Base-by-base conservation (phyloP, 2,329 filamentous ascomycete species). In the Colletotrichum salicis region DNA sequence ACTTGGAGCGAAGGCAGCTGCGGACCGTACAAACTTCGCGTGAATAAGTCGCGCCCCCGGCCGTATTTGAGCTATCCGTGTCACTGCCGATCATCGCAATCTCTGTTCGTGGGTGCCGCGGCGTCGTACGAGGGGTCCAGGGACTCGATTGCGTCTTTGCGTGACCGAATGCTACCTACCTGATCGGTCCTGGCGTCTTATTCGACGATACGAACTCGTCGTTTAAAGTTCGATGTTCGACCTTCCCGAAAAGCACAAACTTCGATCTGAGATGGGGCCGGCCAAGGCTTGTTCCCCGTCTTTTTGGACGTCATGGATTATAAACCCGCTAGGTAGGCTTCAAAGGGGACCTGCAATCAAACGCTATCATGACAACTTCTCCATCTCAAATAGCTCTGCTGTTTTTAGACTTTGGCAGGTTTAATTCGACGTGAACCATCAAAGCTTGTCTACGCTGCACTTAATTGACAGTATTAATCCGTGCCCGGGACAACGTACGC, bases 221-320 rank as follows among this genome's bases (percentile, higher is more conserved):
- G n/a, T 41, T 15, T 12, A 13, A 52, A 13, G 3, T 45, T 41
- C 24, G 13, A 35, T 58, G 5, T 13, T 62, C 12, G 41, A 71
- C 69, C 69, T 71, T 69, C 64, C 69, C 33, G 22, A 71, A 55
- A 63, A 15, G 69, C 64, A 59, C 37, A 69, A 45, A 54, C 12
- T 48, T 22, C 27, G 33, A 48, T 56, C 22, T 41, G 19, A 48
- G 13, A 64, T 63, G 65, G 58, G 12, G 51, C 24, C 19, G 24
- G 69, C 69, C 69, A 71, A 71, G 69, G 61, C 54, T 10, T 1
- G 31, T n/a, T 6, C 13, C 29, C 57, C 41, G 29, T 22, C 37
- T 41, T 52, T 19, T 48, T 45, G 22, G 29, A 52, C 68, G 57
- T 57, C 57, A 67, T 58, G 29, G 29, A 67, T 61, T 51, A 37